Evolutionary conservation across 108 stramenopile species (phyloP), one percentile per base, ranked within the genome.

Genomic region (Cyclostephanos invisitatus): DNA sequence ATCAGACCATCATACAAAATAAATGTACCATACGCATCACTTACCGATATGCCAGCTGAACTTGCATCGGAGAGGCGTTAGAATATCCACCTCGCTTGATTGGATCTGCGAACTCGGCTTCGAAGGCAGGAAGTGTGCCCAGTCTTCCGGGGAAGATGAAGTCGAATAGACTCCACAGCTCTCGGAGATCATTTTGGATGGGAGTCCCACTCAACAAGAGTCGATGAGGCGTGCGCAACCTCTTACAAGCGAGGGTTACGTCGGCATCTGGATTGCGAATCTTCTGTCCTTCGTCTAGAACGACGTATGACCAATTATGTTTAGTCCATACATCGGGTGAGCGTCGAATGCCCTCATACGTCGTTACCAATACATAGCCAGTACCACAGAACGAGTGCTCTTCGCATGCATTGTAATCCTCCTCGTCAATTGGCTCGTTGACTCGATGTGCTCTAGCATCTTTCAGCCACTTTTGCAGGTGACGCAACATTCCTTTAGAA

Each of bases 221-320:
- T 24, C 97, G 84, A 84, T 96, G 83, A 42, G 89, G 85, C 51
- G 92, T 93, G 18, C 70, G 71, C n/a, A 69, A 29, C 14, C 68
- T 55, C 25, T 99, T 99, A 87, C 97, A 97, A 29, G 91, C 89
- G 60, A 93, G 62, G 10, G 99, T 98, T 7, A 99, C 81, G 50
- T 96, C 95, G 15, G 97, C 96, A 56, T 96, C 96, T 6, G 99
- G 98, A 79, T 99, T 99, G 20, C 98, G 83, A 55, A 99, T 98
- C 80, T 96, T 96, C 84, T 99, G 99, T 1, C 97, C 99, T 77
- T 99, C 99, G 68, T 99, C 99, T 69, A 99, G 80, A 0, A 98
- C 87, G 25, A 95, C 88, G 65, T 97, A 98, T 40, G 82, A 90
- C 96, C 97, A 99, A 46, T 73, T 61, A 68, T 94, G 91, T 50